Percentiles rank a stretch among this genome's conserved stretches.
Conservation (phyloP, 2,329 filamentous ascomycete genomes). For the Lachnellula suecica region DNA sequence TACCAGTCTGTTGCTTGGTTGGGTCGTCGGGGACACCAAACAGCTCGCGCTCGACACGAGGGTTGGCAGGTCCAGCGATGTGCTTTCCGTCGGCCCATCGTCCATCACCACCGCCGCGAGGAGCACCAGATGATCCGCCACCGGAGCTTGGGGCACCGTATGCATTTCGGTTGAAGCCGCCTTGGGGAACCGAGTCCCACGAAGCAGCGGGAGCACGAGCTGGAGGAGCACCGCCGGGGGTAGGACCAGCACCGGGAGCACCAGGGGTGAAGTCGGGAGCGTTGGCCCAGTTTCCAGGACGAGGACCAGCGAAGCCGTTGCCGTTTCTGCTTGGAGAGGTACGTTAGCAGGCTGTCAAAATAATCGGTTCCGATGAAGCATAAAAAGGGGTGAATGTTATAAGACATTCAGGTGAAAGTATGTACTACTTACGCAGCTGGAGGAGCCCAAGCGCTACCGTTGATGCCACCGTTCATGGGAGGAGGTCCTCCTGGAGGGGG, state of each 20-base stretch:
- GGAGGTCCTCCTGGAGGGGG: conserved; percentile 19
- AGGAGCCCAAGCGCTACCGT: conserved; percentile 60
- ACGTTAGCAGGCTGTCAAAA: conserved; percentile 26
- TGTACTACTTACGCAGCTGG: conserved; percentile 47
- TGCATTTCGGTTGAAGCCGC: conserved; percentile 53
- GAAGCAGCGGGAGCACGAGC: conserved; percentile 36
- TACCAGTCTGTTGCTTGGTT: conserved; percentile 93
- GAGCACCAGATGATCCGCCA: conserved; percentile 43
- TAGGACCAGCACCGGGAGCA: not conserved
- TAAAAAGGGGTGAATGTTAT: not conserved
- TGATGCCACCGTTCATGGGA: conserved; percentile 48
- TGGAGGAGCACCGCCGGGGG: conserved; percentile 26
- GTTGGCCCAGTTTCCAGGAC: conserved; percentile 32
- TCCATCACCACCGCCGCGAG: conserved; percentile 88
- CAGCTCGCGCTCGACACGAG: conserved; percentile 89
- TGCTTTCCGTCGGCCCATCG: conserved; percentile 98
- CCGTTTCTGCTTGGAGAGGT: conserved; percentile 44
- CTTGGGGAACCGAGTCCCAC: conserved; percentile 30
- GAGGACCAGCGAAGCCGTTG: conserved; percentile 39
- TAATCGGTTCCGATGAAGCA: not conserved
- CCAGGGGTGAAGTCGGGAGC: conserved; percentile 37
- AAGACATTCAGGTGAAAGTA: not conserved
- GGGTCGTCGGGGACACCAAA: conserved; percentile 91
- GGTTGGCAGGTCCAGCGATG: conserved; percentile 83
- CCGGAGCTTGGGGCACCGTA: conserved; percentile 45